Percentiles rank a stretch among this genome's conserved stretches.
These are phyloP conservation scores for Gastrodia elata DNA, from an alignment of 106 monocot species.

Conservation along the genomic window DNA sequence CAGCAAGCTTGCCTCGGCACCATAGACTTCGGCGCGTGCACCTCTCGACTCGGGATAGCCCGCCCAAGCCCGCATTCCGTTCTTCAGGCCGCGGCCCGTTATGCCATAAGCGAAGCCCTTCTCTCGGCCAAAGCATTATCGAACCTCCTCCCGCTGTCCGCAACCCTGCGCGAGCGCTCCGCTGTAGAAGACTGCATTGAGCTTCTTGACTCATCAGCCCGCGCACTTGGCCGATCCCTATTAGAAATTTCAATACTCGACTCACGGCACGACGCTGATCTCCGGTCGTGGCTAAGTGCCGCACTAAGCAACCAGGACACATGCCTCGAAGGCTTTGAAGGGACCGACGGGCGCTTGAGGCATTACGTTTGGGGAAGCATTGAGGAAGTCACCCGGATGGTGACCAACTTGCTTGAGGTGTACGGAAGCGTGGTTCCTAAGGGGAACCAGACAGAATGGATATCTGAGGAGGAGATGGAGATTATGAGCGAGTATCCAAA, in stretches of 20 bases:
- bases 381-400: slow-evolving; percentile 39
- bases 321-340: slow-evolving; percentile 81
- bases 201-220: slow-evolving; percentile 57
- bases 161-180: slow-evolving; percentile 41
- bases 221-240: slow-evolving; percentile 52
- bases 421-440: slow-evolving; percentile 39
- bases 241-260: slow-evolving; percentile 35
- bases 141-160: slow-evolving; percentile 15
- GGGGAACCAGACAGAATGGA: slow-evolving; percentile 24
- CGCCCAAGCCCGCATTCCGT: slow-evolving; percentile 25
- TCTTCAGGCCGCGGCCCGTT: slow-evolving; percentile 49
- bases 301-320: slow-evolving; percentile 85
- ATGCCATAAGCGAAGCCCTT: slow-evolving; percentile 53
- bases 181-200: slow-evolving; percentile 81
- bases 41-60: slow-evolving; percentile 42
- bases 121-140: slow-evolving; percentile 34
- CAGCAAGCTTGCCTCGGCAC: slow-evolving; percentile 58
- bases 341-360: slow-evolving; percentile 58
- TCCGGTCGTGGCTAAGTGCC: slow-evolving; percentile 77
- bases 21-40: slow-evolving; percentile 32
- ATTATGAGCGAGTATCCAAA: slow-evolving; percentile 14
- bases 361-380: slow-evolving; percentile 28
- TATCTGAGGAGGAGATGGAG: slow-evolving; percentile 21
- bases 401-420: slow-evolving; percentile 54
- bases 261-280: slow-evolving; percentile 28